Evolutionary conservation across 139 green algal species (phyloP).

Genomic region (Closterium sp.): DNA sequence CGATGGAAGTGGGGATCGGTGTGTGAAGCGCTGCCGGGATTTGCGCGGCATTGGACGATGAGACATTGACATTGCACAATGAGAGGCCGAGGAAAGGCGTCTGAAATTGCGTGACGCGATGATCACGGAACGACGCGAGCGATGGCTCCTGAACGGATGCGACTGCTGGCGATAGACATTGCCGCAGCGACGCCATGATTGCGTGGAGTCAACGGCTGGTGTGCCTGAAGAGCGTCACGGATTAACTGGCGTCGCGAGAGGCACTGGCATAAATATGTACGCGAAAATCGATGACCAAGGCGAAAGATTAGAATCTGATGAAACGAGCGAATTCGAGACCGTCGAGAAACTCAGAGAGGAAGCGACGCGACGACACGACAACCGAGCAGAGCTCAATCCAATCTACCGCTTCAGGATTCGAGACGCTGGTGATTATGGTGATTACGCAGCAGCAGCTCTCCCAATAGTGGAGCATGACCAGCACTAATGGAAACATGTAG

Average conservation of each 20-base stretch:
- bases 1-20: neutral
- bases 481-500: no score
- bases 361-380: neutral
- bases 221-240: neutral
- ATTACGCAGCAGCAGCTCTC: neutral
- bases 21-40: neutral
- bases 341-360: neutral
- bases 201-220: neutral
- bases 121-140: neutral
- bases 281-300: neutral
- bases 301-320: neutral
- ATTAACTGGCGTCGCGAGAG: neutral
- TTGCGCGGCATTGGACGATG: neutral
- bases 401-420: no score
- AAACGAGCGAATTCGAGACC: neutral
- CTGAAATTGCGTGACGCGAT: neutral
- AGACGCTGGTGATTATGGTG: no score
- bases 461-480: no score
- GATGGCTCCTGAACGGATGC: neutral
- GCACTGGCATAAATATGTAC: neutral
- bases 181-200: neutral
- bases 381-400: neutral
- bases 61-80: no score
- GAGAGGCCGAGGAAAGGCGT: neutral
- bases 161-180: neutral